Base-by-base conservation (phyloP, 2,329 filamentous ascomycete species). In the Leptographium radiaticola region DNA sequence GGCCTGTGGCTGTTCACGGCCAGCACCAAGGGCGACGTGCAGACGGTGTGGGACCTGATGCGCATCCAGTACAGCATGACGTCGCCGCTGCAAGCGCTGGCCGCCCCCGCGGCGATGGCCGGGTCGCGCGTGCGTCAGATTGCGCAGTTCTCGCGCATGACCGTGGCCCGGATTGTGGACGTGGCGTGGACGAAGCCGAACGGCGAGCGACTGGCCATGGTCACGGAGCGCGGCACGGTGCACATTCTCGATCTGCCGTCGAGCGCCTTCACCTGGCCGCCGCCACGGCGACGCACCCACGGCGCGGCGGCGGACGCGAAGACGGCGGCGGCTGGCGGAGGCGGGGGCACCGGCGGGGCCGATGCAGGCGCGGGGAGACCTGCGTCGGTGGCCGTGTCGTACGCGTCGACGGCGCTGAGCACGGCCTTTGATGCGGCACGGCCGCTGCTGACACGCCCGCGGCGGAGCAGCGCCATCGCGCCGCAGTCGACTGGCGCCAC, bases 211-310 rank as follows among this genome's bases (percentile, higher is more conserved):
- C 71, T 94, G 42, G 91, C 90, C 2, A 83, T 98, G 70, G 82
- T 96, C 31, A 97, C 93, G 0, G 89, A 95, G 63, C 87, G 90
- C 61, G 89, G 91, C n/a, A 98, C 93, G 10, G 83, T 96, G 12
- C 93, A 98, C 68, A 79, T 97, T 45, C 84, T 95, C 59, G 87
- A 95, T 60, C 80, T 97, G 67, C 89, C 89, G 10, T 76, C 81
- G 47, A 86, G 81, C 58, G 87, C 88, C 6, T 91, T 90, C 61
- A 82, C 86, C 59, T 95, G 90, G 90, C 90, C 90, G 43, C 87
- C 89, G 30, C 83, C 81, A 44, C 76, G 79, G 42, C 74, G 76
- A 52, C 72, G 75, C 55, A 42, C 46, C 55, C 36, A 47, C 9
- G 68, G 67, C 56, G 70, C 68, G 51, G 62, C 63, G 40, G 70